These are phyloP conservation scores for Phytomonas francai DNA, from an alignment of 208 protist species.

Conservation along the genomic window DNA sequence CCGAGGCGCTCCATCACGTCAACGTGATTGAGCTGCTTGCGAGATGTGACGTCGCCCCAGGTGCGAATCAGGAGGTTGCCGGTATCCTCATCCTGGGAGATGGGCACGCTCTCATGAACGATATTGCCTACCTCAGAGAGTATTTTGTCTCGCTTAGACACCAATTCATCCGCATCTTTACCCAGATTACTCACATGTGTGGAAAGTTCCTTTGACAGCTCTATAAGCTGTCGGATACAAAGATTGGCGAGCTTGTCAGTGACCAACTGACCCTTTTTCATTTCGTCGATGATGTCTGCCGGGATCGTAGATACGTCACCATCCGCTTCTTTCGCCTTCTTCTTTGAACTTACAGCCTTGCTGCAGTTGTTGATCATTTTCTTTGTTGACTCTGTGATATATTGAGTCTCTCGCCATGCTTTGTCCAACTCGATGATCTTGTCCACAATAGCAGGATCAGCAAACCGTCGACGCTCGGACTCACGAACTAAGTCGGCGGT, in stretches of 20 bases:
- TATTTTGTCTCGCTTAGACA: constrained; percentile 64
- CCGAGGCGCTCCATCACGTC: constrained; percentile 92
- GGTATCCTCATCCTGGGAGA: constrained; percentile 93
- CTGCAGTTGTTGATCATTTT: constrained; percentile 86
- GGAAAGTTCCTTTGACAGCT: constrained; percentile 74
- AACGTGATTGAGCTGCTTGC: constrained; percentile 83
- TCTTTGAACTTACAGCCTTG: constrained; percentile 86
- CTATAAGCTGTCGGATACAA: constrained; percentile 86
- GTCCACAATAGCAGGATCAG: constrained; percentile 87
- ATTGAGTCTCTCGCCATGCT: constrained; percentile 86
- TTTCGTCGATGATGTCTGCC: constrained; percentile 39
- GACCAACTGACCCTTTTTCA: constrained; percentile 42
- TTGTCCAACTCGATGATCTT: constrained; percentile 88
- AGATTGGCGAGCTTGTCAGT: constrained; percentile 50
- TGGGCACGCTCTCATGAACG: constrained; percentile 93
- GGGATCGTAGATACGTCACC: constrained; percentile 63
- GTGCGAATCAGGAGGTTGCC: constrained; percentile 84
- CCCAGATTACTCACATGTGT: constrained; percentile 47
- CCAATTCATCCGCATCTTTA: constrained; percentile 51
- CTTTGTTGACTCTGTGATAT: constrained; percentile 76
- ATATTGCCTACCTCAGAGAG: constrained; percentile 94
- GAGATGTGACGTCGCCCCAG: constrained; percentile 77
- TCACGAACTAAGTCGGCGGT: constrained; percentile 92
- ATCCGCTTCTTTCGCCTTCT: constrained; percentile 90
- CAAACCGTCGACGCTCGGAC: constrained; percentile 92